Conservation (phyloP, 1,139 yeast genomes). For the Pichia sp. region DNA sequence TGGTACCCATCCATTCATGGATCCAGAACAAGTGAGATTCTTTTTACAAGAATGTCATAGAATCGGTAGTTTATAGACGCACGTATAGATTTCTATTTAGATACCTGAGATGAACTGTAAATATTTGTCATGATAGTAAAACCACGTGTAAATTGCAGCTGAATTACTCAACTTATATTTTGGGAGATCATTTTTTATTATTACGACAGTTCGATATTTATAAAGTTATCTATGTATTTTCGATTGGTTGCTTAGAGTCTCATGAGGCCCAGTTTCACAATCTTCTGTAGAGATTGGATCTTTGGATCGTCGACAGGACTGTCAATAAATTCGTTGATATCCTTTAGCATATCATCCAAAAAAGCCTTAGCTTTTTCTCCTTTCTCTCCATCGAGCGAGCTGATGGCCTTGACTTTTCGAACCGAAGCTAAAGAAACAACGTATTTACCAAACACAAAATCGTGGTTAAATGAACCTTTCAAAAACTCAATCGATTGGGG, state of each 20-base stretch:
- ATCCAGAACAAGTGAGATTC: conserved; percentile 77
- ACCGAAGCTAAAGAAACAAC: conserved; percentile 11
- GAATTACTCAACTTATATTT: too few species aligned
- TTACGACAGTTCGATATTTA: not conserved
- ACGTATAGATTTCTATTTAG: too few species aligned
- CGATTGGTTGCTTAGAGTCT: conserved; percentile 5
- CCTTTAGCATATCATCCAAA: conserved; percentile 2
- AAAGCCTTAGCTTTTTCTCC: conserved; percentile 3
- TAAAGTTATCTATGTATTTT: not conserved
- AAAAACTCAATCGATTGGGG: conserved; percentile 8
- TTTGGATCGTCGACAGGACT: conserved; percentile 10
- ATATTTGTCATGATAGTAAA: too few species aligned
- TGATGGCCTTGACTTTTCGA: conserved; percentile 10
- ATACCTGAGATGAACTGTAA: too few species aligned
- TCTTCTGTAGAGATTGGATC: conserved; percentile 8
- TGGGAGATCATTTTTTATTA: too few species aligned
- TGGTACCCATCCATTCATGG: conserved; percentile 96
- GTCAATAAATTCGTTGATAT: conserved; percentile 6
- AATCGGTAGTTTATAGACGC: conserved; percentile 36
- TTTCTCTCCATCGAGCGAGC: not conserved
- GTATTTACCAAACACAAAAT: conserved; percentile 10
- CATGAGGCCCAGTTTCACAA: conserved; percentile 11
- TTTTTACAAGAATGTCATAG: conserved; percentile 86
- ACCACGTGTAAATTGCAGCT: too few species aligned
- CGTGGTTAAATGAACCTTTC: conserved; percentile 11